Conservation (phyloP, 2,329 filamentous ascomycete genomes). For the Epichloe scottii region DNA sequence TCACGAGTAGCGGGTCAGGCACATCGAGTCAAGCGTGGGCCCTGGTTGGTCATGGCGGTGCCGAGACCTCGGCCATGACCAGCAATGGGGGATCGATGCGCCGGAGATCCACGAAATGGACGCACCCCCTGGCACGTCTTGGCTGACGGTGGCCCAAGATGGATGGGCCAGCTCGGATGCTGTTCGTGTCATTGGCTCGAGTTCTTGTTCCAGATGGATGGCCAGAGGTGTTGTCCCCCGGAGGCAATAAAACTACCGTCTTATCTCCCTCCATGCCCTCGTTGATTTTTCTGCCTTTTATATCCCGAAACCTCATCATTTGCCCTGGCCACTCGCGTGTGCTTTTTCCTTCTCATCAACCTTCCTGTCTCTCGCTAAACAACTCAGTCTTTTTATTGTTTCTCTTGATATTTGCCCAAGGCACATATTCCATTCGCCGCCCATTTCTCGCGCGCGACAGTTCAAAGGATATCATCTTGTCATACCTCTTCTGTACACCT, state of each 20-base stretch:
- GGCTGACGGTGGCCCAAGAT: neutral
- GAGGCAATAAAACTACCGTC: slow-evolving; percentile 1
- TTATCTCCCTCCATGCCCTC: neutral
- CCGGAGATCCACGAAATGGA: neutral
- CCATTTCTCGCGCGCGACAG: neutral
- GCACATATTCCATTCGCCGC: slow-evolving; percentile 1
- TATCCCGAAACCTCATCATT: neutral
- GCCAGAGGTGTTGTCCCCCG: neutral
- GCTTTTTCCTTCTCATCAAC: neutral
- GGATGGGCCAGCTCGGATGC: neutral
- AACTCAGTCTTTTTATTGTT: neutral
- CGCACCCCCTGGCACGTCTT: neutral
- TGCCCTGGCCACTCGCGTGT: neutral
- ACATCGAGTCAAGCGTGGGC: neutral
- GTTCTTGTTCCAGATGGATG: neutral
- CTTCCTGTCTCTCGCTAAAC: slow-evolving; percentile 3
- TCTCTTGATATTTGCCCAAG: neutral
- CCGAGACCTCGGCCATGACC: neutral
- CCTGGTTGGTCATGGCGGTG: neutral
- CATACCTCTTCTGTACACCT: neutral
- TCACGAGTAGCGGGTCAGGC: neutral
- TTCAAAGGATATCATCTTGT: neutral
- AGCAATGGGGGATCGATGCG: neutral
- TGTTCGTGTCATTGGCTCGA: neutral
- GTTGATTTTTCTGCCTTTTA: neutral